Evolutionary conservation across 257 asterid species (phyloP), one percentile per base, ranked within the genome.

Genomic region (Henckelia pumila): DNA sequence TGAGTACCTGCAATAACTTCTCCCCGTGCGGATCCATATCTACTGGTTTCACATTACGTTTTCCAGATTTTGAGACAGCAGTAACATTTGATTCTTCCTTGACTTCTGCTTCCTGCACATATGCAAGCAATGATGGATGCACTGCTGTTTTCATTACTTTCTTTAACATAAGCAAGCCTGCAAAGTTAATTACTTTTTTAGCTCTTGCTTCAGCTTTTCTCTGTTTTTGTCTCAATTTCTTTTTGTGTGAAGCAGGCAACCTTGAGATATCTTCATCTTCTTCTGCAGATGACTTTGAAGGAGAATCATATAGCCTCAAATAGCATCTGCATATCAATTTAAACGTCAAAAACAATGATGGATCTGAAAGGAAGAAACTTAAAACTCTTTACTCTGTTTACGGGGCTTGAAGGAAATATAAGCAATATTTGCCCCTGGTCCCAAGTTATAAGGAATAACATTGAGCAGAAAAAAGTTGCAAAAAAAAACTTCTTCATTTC

Each of bases 131-230:
- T 74, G 63, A 61, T 60, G 1, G 40, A 21, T 47, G 9, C 69
- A 56, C 28, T 44, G 73, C 28, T 44, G 73, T 8, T 61, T 49
- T 24, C 66, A 62, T 61, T 58, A 62, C 61, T 58, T 61, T 67
- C 22, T 68, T 58, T 25, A 23, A 59, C 56, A 66, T 62, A 65
- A 75, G 47, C 71, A 37, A 44, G 50, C 59, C 25, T 49, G 75
- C 62, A 67, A 56, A 64, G 14, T 32, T n/a, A 7, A 29, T 73
- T 84, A 91, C 97, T 77, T 91, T 91, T 82, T 94, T 94, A 71
- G 99, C 97, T 68, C 95, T 89, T 56, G 96, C 97, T 82, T 91
- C 97, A 35, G 99, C 97, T 78, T 91, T 94, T 83, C 92, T 86
- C 79, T 86, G 95, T 73, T 85, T 94, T 79, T 94, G 97, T 79